Conservation (phyloP, 345 rosid species). For the Populus deltoides region DNA sequence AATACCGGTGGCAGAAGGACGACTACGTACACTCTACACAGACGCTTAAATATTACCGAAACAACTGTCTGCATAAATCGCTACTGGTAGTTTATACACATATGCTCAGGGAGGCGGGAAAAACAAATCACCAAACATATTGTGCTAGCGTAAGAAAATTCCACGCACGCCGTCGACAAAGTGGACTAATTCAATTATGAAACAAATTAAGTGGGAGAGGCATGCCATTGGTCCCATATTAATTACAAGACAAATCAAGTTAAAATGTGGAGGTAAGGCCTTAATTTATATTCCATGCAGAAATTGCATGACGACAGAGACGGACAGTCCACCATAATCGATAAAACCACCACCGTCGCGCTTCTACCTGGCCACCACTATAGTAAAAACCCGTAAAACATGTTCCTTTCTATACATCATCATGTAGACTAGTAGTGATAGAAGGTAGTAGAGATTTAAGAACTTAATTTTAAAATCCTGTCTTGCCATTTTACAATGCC, state of each 20-base stretch:
- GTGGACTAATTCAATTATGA: neutral
- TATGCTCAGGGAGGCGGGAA: neutral
- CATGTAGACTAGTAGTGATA: too few species aligned
- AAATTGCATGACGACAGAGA: neutral
- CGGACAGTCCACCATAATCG: neutral
- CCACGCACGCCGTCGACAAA: neutral
- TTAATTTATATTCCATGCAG: neutral
- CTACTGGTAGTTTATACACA: neutral
- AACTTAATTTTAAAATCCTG: neutral
- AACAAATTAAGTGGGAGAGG: conserved; percentile 3
- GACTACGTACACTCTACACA: too few species aligned
- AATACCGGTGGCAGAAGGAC: too few species aligned
- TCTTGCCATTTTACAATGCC: neutral
- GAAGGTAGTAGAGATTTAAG: conserved; percentile 6
- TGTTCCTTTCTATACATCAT: too few species aligned
- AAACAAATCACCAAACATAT: neutral
- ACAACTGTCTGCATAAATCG: neutral
- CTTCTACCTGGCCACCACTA: conserved; percentile 3
- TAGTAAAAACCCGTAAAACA: neutral
- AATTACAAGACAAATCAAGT: neutral
- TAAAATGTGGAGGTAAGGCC: neutral
- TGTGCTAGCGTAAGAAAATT: neutral
- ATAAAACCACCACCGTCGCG: neutral
- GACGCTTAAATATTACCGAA: neutral
- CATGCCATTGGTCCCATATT: neutral